Evolutionary conservation across 208 protist species (phyloP), one percentile per base, ranked within the genome.

Genomic region (Trypanosoma rangeli): DNA sequence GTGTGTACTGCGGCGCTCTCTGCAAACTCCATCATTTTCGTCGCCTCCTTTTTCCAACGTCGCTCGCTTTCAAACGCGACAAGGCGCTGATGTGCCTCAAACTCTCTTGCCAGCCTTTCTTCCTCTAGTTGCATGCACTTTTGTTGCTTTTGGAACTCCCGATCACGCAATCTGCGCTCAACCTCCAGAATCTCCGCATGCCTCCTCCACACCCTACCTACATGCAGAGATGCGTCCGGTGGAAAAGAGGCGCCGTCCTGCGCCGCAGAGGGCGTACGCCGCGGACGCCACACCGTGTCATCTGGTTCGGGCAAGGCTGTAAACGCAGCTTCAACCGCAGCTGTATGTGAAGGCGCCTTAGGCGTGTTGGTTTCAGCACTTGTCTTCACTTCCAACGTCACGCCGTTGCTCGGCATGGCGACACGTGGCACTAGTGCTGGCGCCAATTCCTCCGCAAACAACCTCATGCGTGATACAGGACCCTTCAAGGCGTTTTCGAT

Each of bases 141-240:
- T 35, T 76, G 71, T 22, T 70, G 71, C 20, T 48, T 55, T 9
- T 70, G 42, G 44, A 64, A 68, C 49, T 69, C 61, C 42, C 39
- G 42, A 39, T 61, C 50, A 13, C 62, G 60, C 35, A 69, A 16
- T n/a, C 49, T 59, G 18, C 54, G 39, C 54, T 66, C 63, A 49
- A 50, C 26, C 39, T 59, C 62, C 37, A 61, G 33, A 22, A 65
- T 49, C 50, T 55, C 35, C 46, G 20, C 29, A n/a, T 46, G 59
- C 33, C 15, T 48, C 5, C 8, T 35, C 46, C 3, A 28, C 28
- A 9, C 9, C 33, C 5, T 4, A 4, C 62, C 58, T 31, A 15
- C 7, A 29, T 22, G 44, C 3, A n/a, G 50, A 7, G 33, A n/a
- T 68, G 48, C 22, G 29, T 4, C 29, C 13, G 24, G 5, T 49